Evolutionary conservation across 2,329 filamentous ascomycete species (phyloP).

Genomic region (Trichoderma brevicompactum): DNA sequence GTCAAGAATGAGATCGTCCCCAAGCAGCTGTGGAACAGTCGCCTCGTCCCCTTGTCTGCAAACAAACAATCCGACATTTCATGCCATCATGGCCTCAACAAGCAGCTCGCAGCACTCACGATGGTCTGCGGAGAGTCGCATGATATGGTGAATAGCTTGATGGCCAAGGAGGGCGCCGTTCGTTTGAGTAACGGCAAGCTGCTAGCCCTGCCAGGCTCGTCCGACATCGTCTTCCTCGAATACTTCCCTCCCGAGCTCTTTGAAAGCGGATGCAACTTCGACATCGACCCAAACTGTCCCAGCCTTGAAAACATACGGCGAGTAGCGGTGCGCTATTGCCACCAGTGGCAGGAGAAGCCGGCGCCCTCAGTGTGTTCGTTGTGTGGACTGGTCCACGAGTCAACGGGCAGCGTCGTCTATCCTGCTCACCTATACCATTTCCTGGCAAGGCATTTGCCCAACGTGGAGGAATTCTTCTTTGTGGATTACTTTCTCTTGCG

Average conservation of each 20-base stretch:
- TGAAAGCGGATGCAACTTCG: conserved; percentile 37
- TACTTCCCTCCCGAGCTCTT: conserved; percentile 41
- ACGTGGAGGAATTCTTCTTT: conserved; percentile 51
- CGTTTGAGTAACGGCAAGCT: conserved; percentile 37
- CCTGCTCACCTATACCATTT: conserved; percentile 52
- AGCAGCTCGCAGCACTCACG: conserved; percentile 37
- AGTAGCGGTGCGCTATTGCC: conserved; percentile 49
- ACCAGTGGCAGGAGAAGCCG: conserved; percentile 46
- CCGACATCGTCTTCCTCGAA: conserved; percentile 43
- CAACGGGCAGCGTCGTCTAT: conserved; percentile 37
- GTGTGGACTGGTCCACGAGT: conserved; percentile 43
- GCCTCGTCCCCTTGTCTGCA: conserved; percentile 37
- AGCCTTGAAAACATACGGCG: conserved; percentile 43
- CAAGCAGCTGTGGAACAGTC: conserved; percentile 30
- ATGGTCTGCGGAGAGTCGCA: conserved; percentile 39
- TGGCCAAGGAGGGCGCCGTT: conserved; percentile 34
- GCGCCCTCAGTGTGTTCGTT: conserved; percentile 37
- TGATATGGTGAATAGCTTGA: conserved; percentile 33
- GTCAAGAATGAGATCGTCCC: conserved; percentile 35
- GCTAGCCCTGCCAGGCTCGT: conserved; percentile 38
- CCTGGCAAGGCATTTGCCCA: conserved; percentile 47
- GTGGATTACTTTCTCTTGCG: conserved; percentile 50
- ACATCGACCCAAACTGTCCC: conserved; percentile 36
- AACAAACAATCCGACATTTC: conserved; percentile 42
- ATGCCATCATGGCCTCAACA: conserved; percentile 39